Percentiles rank a stretch among this genome's conserved stretches.
phyloP scores from a whole-genome alignment of 352 stramenopile genomes.

The Phytophthora brassicae region DNA sequence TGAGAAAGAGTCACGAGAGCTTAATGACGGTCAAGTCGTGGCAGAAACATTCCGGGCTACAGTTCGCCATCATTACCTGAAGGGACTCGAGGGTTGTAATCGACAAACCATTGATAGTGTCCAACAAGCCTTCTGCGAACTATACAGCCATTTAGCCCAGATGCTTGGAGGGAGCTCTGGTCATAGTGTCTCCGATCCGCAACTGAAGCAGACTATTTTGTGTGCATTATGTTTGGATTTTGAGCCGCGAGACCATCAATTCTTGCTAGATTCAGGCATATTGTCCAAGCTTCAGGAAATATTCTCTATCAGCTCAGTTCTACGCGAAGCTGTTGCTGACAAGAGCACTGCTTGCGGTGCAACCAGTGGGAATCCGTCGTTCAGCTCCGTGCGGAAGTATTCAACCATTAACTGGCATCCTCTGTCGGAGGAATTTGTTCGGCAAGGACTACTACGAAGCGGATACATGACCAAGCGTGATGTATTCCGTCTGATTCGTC shows the following conservation, averaged over 20 bases:
- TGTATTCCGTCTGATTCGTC: constrained; percentile 61
- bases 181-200: constrained; percentile 41
- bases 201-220: constrained; percentile 79
- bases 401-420: constrained; percentile 76
- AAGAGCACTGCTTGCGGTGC: constrained; percentile 10
- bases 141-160: constrained; percentile 72
- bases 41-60: constrained; percentile 85
- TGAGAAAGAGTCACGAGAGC: constrained; percentile 78
- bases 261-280: constrained; percentile 80
- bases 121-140: constrained; percentile 69
- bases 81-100: constrained; percentile 84
- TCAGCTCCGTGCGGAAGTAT: constrained; percentile 14
- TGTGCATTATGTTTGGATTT: constrained; percentile 86
- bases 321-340: constrained; percentile 38
- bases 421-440: constrained; percentile 78
- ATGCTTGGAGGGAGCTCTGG: constrained; percentile 41
- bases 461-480: constrained; percentile 82
- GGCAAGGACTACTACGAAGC: constrained; percentile 64
- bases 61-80: constrained; percentile 85
- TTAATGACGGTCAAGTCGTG: constrained; percentile 76
- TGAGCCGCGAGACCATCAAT: constrained; percentile 79
- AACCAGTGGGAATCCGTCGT: constrained; percentile 1
- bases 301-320: constrained; percentile 70
- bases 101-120: constrained; percentile 56
- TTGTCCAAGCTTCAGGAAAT: constrained; percentile 69